Evolutionary conservation across 2,329 filamentous ascomycete species (phyloP).

Genomic region (Epichloe sibirici): DNA sequence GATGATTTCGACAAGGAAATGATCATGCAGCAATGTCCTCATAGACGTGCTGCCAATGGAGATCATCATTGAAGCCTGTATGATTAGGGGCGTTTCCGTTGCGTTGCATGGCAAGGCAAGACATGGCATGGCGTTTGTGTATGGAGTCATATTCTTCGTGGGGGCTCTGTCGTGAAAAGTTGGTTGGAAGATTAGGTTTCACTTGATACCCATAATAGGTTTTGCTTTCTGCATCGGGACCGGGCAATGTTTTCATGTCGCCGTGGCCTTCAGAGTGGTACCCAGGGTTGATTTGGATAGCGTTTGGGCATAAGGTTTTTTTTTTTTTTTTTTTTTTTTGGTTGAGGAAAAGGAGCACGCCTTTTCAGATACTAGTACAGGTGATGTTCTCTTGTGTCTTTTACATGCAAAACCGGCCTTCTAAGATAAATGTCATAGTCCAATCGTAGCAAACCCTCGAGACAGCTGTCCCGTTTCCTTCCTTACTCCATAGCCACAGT

Average conservation of each 20-base stretch:
- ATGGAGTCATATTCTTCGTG: slow-evolving; percentile 1
- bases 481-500: slow-evolving; percentile 81
- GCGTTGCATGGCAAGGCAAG: slow-evolving; percentile 12
- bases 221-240: neutral
- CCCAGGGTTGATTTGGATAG: neutral
- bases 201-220: slow-evolving; percentile 18
- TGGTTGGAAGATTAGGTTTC: slow-evolving; percentile 8
- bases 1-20: slow-evolving; percentile 33
- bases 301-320: neutral
- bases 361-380: slow-evolving; percentile 25
- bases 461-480: slow-evolving; percentile 5
- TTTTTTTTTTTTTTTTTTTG: neutral
- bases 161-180: neutral
- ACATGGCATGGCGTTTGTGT: slow-evolving; percentile 17
- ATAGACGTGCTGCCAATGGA: slow-evolving; percentile 23
- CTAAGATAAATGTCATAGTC: slow-evolving; percentile 19
- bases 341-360: neutral
- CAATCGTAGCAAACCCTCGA: neutral
- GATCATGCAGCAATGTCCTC: slow-evolving; percentile 28
- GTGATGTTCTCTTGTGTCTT: slow-evolving; percentile 9
- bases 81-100: neutral
- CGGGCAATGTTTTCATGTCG: neutral
- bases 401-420: slow-evolving; percentile 25
- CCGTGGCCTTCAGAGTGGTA: neutral
- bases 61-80: slow-evolving; percentile 12